phyloP scores from a whole-genome alignment of 768 basidiomycete species.

The Rickenella mellea region DNA sequence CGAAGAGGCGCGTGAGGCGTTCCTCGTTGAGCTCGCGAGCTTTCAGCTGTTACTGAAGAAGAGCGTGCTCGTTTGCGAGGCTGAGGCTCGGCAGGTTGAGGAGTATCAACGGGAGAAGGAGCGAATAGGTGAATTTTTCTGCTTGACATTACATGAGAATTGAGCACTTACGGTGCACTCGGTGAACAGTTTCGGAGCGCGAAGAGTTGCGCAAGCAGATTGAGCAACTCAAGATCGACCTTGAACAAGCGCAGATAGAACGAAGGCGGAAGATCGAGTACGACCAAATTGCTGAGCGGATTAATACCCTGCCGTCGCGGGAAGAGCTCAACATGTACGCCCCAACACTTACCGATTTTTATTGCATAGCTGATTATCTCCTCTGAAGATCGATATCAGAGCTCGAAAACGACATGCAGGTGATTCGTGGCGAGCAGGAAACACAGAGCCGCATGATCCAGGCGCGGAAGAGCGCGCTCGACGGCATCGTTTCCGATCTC shows the following conservation, averaged over 20 bases:
- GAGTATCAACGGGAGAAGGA: slow-evolving; percentile 69
- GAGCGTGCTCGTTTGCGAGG: slow-evolving; percentile 75
- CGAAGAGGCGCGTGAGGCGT: slow-evolving; percentile 71
- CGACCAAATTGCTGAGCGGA: slow-evolving; percentile 74
- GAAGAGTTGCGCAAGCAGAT: slow-evolving; percentile 60
- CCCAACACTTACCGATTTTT: neutral
- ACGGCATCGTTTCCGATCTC: slow-evolving; percentile 54
- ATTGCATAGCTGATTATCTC: too few relatives aligned
- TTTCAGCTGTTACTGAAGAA: slow-evolving; percentile 72
- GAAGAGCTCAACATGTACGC: slow-evolving; percentile 72
- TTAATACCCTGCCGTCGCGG: slow-evolving; percentile 66
- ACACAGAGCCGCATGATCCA: slow-evolving; percentile 57
- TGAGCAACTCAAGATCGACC: slow-evolving; percentile 60
- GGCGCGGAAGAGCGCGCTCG: slow-evolving; percentile 59
- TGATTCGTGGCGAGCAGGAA: slow-evolving; percentile 68
- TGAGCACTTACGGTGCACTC: slow-evolving; percentile 1
- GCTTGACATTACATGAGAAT: slow-evolving; percentile 1
- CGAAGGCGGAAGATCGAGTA: slow-evolving; percentile 80
- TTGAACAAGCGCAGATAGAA: slow-evolving; percentile 72
- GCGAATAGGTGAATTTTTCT: slow-evolving; percentile 51
- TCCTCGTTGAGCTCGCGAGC: slow-evolving; percentile 67
- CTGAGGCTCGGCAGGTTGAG: slow-evolving; percentile 77
- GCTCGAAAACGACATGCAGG: slow-evolving; percentile 70
- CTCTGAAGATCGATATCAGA: slow-evolving; percentile 48
- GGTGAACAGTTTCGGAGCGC: slow-evolving; percentile 55